Evolutionary conservation across 352 stramenopile genomes (phyloP).

Genomic region (Vaucheria bursata): DNA sequence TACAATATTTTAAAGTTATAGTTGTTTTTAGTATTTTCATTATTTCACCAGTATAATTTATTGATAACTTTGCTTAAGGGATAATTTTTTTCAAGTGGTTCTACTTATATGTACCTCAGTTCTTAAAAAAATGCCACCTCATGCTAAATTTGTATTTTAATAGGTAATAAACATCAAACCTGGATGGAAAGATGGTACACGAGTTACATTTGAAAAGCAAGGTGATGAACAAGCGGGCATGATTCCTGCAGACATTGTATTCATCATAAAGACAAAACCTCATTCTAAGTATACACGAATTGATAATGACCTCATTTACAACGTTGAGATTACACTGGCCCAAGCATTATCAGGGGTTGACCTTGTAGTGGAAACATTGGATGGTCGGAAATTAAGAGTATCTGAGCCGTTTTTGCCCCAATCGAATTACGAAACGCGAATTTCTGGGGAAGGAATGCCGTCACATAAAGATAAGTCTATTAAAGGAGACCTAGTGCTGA

Average conservation of each 20-base stretch:
- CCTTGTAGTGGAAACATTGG: constrained; percentile 28
- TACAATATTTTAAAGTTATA: neutral
- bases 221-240: constrained; percentile 57
- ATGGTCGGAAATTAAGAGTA: constrained; percentile 18
- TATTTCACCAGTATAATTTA: neutral
- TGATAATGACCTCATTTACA: constrained; percentile 56
- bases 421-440: constrained; percentile 16
- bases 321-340: constrained; percentile 51
- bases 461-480: constrained; percentile 20
- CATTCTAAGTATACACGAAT: constrained; percentile 54
- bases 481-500: constrained; percentile 21
- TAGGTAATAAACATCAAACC: constrained; percentile 70
- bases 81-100: neutral
- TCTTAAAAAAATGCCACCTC: too few relatives aligned
- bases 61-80: neutral
- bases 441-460: constrained; percentile 32
- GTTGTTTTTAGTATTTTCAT: too few relatives aligned
- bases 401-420: constrained; percentile 13
- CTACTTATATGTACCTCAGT: neutral
- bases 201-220: constrained; percentile 59
- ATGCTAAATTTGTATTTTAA: too few relatives aligned
- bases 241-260: constrained; percentile 60
- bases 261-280: constrained; percentile 58
- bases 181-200: constrained; percentile 83
- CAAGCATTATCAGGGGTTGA: constrained; percentile 54